A percentile compares a stretch with the other conserved stretches of the same genome.
Conservation (phyloP, 805 yeast genomes). For the Teunomyces stri region DNA sequence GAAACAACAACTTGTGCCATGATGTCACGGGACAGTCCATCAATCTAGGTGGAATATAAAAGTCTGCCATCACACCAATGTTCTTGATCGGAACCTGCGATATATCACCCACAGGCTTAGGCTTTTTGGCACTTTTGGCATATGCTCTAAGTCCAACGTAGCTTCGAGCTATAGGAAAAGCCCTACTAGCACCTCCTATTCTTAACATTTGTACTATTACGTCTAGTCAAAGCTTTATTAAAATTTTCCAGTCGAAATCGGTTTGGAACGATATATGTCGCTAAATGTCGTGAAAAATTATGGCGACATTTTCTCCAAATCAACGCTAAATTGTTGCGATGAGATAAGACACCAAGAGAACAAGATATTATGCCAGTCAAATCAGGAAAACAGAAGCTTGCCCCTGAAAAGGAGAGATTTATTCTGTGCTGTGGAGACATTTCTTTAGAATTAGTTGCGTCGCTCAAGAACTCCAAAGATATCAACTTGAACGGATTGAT, state of each 20-base stretch:
- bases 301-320: neutral
- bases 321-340: slow-evolving; percentile 8
- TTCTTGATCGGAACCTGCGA: slow-evolving; percentile 37
- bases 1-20: slow-evolving; percentile 48
- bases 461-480: slow-evolving; percentile 70
- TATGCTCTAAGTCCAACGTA: neutral
- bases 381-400: slow-evolving; percentile 55
- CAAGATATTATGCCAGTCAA: slow-evolving; percentile 2
- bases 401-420: slow-evolving; percentile 92
- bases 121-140: slow-evolving; percentile 2
- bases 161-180: neutral
- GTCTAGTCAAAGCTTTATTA: neutral
- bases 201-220: slow-evolving; percentile 1
- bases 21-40: slow-evolving; percentile 19
- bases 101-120: slow-evolving; percentile 25
- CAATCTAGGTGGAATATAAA: slow-evolving; percentile 41
- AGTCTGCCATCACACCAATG: slow-evolving; percentile 42
- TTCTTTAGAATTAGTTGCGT: slow-evolving; percentile 77
- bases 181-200: neutral
- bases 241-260: neutral
- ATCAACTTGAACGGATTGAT: slow-evolving; percentile 89
- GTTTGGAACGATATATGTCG: neutral
- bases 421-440: slow-evolving; percentile 91
- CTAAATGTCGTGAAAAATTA: neutral
- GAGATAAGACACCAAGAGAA: slow-evolving; percentile 8